phyloP scores from a whole-genome alignment of 2,329 filamentous ascomycete genomes.

The Penicillium sp. region DNA sequence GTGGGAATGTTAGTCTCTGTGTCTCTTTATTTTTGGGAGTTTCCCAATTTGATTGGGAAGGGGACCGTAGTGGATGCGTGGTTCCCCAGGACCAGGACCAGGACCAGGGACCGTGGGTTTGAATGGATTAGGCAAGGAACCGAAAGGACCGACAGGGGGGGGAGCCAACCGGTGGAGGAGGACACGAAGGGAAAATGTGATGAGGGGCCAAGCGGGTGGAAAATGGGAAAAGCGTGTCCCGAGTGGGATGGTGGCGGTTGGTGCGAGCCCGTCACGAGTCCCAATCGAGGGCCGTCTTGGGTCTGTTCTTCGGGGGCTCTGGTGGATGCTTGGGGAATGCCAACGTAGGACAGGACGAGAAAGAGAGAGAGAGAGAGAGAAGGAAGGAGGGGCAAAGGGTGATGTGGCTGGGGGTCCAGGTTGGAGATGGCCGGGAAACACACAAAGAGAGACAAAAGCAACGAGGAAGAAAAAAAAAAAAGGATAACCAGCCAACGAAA shows the following conservation, averaged over 20 bases:
- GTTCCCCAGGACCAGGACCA: background rate
- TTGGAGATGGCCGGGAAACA: too few species aligned
- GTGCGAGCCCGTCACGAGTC: background rate
- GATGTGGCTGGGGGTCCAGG: too few species aligned
- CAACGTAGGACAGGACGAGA: background rate
- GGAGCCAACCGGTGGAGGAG: too few species aligned
- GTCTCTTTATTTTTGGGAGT: background rate
- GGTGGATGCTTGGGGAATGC: background rate
- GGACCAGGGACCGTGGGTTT: conserved; percentile 4
- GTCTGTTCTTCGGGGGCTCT: background rate
- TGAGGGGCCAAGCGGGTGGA: background rate
- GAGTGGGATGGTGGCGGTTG: background rate
- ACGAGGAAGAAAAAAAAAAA: too few species aligned
- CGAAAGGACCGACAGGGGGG: background rate
- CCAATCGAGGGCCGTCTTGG: background rate
- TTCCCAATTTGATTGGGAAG: too few species aligned
- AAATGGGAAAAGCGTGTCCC: background rate
- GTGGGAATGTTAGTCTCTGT: background rate
- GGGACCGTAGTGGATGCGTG: background rate
- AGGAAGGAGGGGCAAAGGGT: too few species aligned
- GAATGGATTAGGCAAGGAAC: background rate
- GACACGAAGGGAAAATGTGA: background rate
- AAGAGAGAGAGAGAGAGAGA: background rate
- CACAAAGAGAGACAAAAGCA: too few species aligned
- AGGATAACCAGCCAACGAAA: too few species aligned